phyloP scores from a whole-genome alignment of 768 basidiomycete genomes.

The Psilocybe subaeruginosa region DNA sequence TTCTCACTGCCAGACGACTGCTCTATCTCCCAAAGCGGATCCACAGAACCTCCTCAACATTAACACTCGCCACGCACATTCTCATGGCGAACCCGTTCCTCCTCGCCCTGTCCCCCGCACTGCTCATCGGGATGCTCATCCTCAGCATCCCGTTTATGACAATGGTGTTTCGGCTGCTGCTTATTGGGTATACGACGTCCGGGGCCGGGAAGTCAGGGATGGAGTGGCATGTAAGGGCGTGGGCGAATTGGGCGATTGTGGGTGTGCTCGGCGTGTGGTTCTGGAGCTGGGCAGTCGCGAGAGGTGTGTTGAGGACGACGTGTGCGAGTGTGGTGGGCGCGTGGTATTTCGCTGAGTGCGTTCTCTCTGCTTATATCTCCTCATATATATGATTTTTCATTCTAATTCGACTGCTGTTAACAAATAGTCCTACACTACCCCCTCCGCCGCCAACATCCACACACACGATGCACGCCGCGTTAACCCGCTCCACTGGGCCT shows the following conservation, averaged over 20 bases:
- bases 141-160: constrained; percentile 80
- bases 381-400: background rate
- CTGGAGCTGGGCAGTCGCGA: constrained; percentile 79
- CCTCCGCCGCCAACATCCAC: constrained; percentile 60
- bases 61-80: constrained; percentile 67
- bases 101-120: constrained; percentile 71
- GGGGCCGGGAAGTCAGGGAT: constrained; percentile 14
- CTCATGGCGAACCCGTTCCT: constrained; percentile 76
- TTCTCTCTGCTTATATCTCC: constrained; percentile 7
- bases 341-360: constrained; percentile 81
- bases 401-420: background rate
- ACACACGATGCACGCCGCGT: constrained; percentile 75
- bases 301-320: constrained; percentile 76
- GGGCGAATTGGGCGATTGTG: constrained; percentile 47
- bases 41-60: constrained; percentile 62
- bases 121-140: constrained; percentile 69
- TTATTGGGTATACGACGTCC: constrained; percentile 58
- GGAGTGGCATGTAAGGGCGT: constrained; percentile 45
- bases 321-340: constrained; percentile 85
- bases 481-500: constrained; percentile 78
- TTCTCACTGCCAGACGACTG: constrained; percentile 73
- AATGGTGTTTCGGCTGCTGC: constrained; percentile 74
- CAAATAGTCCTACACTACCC: constrained; percentile 33
- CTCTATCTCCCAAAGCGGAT: constrained; percentile 72
- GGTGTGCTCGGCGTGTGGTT: constrained; percentile 66